Evolutionary conservation across 495 filamentous ascomycete species (phyloP), one percentile per base, ranked within the genome.

Genomic region (Cercophora scortea): DNA sequence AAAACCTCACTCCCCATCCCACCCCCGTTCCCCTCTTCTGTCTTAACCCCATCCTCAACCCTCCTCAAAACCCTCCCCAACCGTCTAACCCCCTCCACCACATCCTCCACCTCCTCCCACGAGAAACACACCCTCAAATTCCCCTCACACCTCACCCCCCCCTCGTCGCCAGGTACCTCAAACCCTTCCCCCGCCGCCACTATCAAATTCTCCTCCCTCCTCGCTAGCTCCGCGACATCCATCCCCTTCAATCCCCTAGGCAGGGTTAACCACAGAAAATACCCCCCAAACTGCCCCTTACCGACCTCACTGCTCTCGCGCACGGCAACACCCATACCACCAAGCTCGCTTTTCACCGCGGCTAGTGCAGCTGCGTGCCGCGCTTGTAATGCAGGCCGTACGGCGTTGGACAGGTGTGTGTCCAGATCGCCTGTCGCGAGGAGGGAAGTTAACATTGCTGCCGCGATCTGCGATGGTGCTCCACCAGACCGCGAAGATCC

Each of bases 241-340:
- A 63, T 63, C 2, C 81, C 82, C 19, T 57, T 44, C 1, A 66
- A 10, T 82, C 58, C 61, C 15, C 58, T 48, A 0, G 87, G 86
- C 15, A 95, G 66, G 8, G 69, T 67, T 15, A 93, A 60, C 88
- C 89, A 95, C 35, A 90, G 69, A 62, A 93, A 94, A 65, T 89
- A 94, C 0, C 90, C 90, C 0, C 89, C 89, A 49, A 72, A 74
- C 12, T 77, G 49, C 3, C 65, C 60, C 15, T 57, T 51, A 5
- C 53, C 54, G 2, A 43, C 39, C 6, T 59, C 52, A 13, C 59
- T 65, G 0, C 53, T 47, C 49, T 66, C 63, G 0, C 36, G n/a
- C 4, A 71, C 50, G 3, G 57, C 65, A 7, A 85, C 79, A 6
- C 86, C 87, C 0, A 86, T 69, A 2, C 80, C 80, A 0, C 75